A percentile compares a stretch with the other conserved stretches of the same genome.
These are phyloP conservation scores for Aspergillus japonicus DNA, from an alignment of 2,329 filamentous ascomycete genomes.

Conservation along the genomic window DNA sequence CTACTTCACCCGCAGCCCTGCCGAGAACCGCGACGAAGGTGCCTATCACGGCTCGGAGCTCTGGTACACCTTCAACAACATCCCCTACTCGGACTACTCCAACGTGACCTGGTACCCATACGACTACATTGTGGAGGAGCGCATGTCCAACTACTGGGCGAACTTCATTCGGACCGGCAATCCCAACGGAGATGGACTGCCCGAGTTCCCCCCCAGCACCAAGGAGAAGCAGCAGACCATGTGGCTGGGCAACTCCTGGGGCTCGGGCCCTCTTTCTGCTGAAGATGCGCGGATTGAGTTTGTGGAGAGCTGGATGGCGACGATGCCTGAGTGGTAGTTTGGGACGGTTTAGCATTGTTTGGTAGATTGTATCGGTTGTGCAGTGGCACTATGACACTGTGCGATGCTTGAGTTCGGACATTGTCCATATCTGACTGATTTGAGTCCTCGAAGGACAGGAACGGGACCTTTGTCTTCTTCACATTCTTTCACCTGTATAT, in stretches of 20 bases:
- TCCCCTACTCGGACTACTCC: constrained; percentile 25
- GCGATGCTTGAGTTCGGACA: too few species aligned
- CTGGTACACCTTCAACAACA: constrained; percentile 34
- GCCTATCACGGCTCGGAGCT: constrained; percentile 34
- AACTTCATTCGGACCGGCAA: constrained; percentile 34
- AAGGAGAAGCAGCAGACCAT: constrained; percentile 2
- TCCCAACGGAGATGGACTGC: constrained; percentile 34
- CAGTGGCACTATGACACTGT: too few species aligned
- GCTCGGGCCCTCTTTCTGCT: not conserved
- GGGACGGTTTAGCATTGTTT: not conserved
- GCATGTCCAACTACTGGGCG: constrained; percentile 31
- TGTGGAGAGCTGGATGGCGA: constrained; percentile 2
- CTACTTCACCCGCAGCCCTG: constrained; percentile 31
- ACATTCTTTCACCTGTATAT: not conserved
- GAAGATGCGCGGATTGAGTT: not conserved
- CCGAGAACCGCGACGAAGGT: constrained; percentile 20
- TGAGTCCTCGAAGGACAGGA: not conserved
- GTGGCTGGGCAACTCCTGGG: constrained; percentile 3
- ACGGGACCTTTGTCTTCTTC: not conserved
- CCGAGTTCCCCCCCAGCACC: not conserved
- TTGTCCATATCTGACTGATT: not conserved
- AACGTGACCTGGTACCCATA: constrained; percentile 27
- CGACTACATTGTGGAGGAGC: constrained; percentile 28
- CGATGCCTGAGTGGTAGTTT: constrained; percentile 5
- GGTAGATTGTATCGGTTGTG: not conserved